Evolutionary conservation across 139 green algal genomes (phyloP), one percentile per base, ranked within the genome.

Genomic region (Coelastrella sp.): DNA sequence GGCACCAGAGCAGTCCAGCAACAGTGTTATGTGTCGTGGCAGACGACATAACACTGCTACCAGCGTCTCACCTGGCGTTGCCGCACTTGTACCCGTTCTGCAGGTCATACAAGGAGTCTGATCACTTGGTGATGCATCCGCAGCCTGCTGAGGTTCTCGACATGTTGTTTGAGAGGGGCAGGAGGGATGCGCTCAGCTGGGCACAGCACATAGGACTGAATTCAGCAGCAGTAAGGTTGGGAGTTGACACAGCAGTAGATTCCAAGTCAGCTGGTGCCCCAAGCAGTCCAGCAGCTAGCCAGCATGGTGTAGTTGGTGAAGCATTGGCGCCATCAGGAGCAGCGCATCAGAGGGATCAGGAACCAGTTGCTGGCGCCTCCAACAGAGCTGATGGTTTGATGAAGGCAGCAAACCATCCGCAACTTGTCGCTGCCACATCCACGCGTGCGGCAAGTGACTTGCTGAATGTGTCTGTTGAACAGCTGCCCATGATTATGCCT

Each of bases 121-220:
- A 90, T 17, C 65, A 74, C 10, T 73, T 83, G 14, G 85, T 90
- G 73, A 90, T 90, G 85, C 35, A 84, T 7, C 73, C 85, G 0
- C 70, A 85, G 74, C 73, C 73, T 15, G 57, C 85, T 49, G 85
- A 49, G 11, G 59, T 90, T 58, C 85, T 90, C 17, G 58, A 90
- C 74, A 84, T 84, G 74, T 73, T 90, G 85, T 90, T 90, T 90
- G 85, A 90, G 59, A 58, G 85, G 22, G 85, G 85, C 58, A 80
- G 85, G 59, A 66, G 73, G 11, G 85, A 90, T 58, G 57, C 85
- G 15, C 70, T 84, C 7, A 61, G 49, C 10, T 90, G 85, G 85
- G 70, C 70, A 10, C 70, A 73, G 70, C 56, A 82, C 11, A 60
- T 89, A 22, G 49, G 70, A 6, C 70, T 89, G 7, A 7, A 9